These are phyloP conservation scores for Lentinula detonsa DNA, from an alignment of 768 basidiomycete species.

Conservation along the genomic window DNA sequence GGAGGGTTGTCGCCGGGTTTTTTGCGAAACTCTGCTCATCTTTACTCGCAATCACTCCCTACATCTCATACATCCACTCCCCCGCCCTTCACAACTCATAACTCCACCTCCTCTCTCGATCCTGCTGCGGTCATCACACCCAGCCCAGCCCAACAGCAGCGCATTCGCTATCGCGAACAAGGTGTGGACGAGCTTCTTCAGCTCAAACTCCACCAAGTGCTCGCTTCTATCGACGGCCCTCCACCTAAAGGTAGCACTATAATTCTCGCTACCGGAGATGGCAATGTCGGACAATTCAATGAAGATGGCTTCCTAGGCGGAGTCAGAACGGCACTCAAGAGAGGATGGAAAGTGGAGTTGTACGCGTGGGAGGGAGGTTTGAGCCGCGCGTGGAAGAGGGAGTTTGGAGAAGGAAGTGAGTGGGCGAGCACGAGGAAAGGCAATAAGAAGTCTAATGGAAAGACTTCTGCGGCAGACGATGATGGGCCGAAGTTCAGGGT, in stretches of 20 bases:
- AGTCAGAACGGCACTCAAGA: constrained; percentile 76
- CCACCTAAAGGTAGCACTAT: constrained; percentile 68
- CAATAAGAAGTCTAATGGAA: constrained; percentile 42
- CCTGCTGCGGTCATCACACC: constrained; percentile 12
- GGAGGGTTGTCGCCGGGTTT: constrained; percentile 22
- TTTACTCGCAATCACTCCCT: constrained; percentile 12
- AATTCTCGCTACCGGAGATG: constrained; percentile 91
- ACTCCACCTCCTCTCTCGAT: constrained; percentile 6
- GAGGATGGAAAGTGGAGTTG: constrained; percentile 93
- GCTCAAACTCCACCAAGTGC: constrained; percentile 83
- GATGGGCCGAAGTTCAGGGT: constrained; percentile 41
- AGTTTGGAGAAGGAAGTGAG: constrained; percentile 53
- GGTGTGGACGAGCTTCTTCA: constrained; percentile 95
- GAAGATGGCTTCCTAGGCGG: constrained; percentile 90
- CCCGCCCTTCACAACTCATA: neutral
- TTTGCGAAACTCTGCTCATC: constrained; percentile 16
- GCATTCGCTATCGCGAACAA: constrained; percentile 76
- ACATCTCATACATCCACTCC: constrained; percentile 1
- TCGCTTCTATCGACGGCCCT: constrained; percentile 61
- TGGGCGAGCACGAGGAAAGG: constrained; percentile 30
- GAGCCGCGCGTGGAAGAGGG: constrained; percentile 70
- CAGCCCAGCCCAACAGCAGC: constrained; percentile 17
- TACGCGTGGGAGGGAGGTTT: constrained; percentile 87
- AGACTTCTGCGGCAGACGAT: constrained; percentile 17
- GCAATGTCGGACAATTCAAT: constrained; percentile 87